phyloP scores from a whole-genome alignment of 352 stramenopile genomes.

The Phytophthora ohioensis region DNA sequence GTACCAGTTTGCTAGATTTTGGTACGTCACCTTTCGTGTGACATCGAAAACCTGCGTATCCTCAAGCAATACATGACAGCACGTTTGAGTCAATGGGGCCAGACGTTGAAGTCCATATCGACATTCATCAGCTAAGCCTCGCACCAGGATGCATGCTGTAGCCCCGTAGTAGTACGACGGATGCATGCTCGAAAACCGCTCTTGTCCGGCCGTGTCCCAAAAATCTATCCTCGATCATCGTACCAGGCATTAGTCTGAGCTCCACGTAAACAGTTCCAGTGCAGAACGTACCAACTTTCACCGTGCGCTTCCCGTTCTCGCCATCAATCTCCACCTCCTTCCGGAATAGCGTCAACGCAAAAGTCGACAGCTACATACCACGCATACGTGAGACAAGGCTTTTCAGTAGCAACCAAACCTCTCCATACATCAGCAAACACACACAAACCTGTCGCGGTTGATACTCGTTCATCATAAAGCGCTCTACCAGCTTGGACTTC shows the following conservation, averaged over 20 bases:
- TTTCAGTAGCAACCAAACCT: constrained; percentile 4
- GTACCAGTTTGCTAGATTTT: constrained; percentile 93
- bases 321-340: constrained; percentile 92
- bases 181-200: constrained; percentile 96
- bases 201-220: constrained; percentile 96
- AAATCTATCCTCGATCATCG: constrained; percentile 73
- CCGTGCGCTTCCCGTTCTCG: constrained; percentile 50
- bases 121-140: neutral
- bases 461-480: constrained; percentile 97
- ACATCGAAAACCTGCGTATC: constrained; percentile 92
- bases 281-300: constrained; percentile 67
- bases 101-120: too few species aligned
- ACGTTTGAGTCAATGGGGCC: too few species aligned
- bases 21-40: constrained; percentile 95
- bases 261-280: neutral
- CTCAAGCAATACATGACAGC: too few species aligned
- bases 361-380: constrained; percentile 90
- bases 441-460: constrained; percentile 82
- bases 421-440: neutral
- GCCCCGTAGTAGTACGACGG: constrained; percentile 96
- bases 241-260: neutral
- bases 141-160: constrained; percentile 93
- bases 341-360: constrained; percentile 94
- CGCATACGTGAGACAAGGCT: neutral
- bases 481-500: constrained; percentile 96